Conservation (phyloP, 116 monocot species). For the Papilionanthe hybrid region DNA sequence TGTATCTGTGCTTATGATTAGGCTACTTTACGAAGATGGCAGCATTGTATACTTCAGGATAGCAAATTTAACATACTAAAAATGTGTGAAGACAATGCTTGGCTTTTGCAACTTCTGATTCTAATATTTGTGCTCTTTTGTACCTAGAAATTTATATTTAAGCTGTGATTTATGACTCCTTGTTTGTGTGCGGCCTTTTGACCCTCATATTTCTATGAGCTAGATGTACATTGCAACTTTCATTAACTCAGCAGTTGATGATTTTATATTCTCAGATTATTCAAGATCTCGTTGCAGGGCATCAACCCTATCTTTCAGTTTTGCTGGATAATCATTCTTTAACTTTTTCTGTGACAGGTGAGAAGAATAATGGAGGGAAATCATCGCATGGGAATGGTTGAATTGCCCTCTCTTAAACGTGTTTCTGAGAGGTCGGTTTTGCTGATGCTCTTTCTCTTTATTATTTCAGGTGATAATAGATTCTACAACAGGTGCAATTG, state of each 20-base stretch:
- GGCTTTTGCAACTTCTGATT: background rate
- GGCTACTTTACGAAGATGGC: no score
- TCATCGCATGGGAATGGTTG: constrained; percentile 98
- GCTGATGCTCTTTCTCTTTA: constrained; percentile 9
- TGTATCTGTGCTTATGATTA: no score
- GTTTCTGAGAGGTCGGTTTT: background rate
- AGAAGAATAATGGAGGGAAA: constrained; percentile 98
- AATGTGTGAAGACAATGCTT: background rate
- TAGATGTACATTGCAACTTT: background rate
- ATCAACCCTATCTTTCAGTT: background rate
- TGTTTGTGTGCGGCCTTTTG: background rate
- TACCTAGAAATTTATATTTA: background rate
- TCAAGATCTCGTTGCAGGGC: background rate
- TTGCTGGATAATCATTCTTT: constrained; percentile 5
- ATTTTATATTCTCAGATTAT: background rate
- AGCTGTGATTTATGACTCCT: background rate
- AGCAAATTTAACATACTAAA: no score
- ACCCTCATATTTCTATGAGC: background rate
- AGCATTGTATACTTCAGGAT: no score
- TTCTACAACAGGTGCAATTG: constrained; percentile 69
- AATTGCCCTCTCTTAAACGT: background rate
- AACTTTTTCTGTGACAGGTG: constrained; percentile 44
- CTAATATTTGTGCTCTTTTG: background rate
- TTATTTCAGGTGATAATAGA: constrained; percentile 68
- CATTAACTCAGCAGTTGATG: background rate